These are phyloP conservation scores for Fusarium dimerum DNA, from an alignment of 2,329 filamentous ascomycete genomes.

Conservation along the genomic window DNA sequence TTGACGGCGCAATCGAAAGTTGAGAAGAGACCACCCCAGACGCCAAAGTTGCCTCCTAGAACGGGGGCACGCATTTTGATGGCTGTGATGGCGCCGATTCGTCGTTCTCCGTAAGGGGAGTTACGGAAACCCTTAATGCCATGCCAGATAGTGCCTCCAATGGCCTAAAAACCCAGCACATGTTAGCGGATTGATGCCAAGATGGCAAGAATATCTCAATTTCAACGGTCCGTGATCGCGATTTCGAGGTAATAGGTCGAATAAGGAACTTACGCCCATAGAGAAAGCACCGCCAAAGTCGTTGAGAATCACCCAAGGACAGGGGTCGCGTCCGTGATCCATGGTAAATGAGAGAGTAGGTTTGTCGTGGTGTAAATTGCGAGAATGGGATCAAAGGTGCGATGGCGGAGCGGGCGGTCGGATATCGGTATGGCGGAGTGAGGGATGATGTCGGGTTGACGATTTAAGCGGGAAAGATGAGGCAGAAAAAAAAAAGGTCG, in stretches of 20 bases:
- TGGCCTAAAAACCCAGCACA: constrained; percentile 51
- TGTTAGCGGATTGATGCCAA: constrained; percentile 16
- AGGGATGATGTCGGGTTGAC: constrained; percentile 12
- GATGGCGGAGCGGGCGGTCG: neutral
- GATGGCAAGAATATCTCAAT: constrained; percentile 1
- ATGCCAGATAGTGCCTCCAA: constrained; percentile 88
- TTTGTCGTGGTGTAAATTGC: constrained; percentile 4
- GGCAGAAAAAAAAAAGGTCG: constrained; percentile 1
- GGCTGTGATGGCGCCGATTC: constrained; percentile 93
- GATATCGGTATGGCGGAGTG: constrained; percentile 4
- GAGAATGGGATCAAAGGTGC: constrained; percentile 5
- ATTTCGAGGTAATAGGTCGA: neutral
- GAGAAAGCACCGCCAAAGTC: constrained; percentile 97
- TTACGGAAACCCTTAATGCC: constrained; percentile 94
- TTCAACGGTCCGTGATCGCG: constrained; percentile 2
- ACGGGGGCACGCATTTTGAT: constrained; percentile 97
- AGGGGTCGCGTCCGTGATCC: constrained; percentile 97
- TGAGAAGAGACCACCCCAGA: constrained; percentile 95
- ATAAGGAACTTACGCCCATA: constrained; percentile 75
- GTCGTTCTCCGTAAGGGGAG: constrained; percentile 87
- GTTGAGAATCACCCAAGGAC: constrained; percentile 93
- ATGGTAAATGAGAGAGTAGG: constrained; percentile 46
- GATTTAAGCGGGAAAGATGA: constrained; percentile 20
- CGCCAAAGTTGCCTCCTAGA: constrained; percentile 95
- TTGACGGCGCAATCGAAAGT: constrained; percentile 98